Percentiles rank a stretch among this genome's conserved stretches.
Conservation (phyloP, 805 yeast genomes). For the Candida hispaniensis region DNA sequence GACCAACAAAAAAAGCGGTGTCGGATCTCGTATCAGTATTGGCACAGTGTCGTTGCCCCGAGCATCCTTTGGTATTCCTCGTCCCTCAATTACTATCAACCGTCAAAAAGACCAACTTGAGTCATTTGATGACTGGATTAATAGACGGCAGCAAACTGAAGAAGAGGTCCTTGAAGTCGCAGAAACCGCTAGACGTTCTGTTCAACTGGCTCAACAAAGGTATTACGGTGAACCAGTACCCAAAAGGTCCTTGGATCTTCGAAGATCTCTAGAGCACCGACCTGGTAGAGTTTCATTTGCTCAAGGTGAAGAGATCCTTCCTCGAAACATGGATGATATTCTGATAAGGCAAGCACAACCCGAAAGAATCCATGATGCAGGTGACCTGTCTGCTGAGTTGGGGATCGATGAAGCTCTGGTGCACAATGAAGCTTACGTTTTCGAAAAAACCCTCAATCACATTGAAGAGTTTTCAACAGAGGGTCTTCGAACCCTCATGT, state of each 20-base stretch:
- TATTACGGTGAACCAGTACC: constrained; percentile 20
- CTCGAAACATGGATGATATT: constrained; percentile 13
- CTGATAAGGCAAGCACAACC: constrained; percentile 2
- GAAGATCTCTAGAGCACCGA: constrained; percentile 1
- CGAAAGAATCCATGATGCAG: constrained; percentile 8
- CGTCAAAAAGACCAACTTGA: constrained; percentile 22
- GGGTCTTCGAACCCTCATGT: constrained; percentile 82
- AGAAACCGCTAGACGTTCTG: constrained; percentile 23
- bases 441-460: constrained; percentile 80
- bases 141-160: constrained; percentile 22
- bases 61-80: constrained; percentile 22
- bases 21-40: constrained; percentile 2
- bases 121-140: constrained; percentile 23
- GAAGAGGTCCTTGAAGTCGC: constrained; percentile 25
- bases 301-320: constrained; percentile 9
- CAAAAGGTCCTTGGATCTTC: constrained; percentile 13
- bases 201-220: constrained; percentile 22
- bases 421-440: constrained; percentile 59
- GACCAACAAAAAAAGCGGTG: constrained; percentile 22
- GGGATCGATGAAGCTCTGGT: constrained; percentile 44
- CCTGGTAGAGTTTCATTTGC: constrained; percentile 10
- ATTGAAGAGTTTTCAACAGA: constrained; percentile 91
- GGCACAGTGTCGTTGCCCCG: constrained; percentile 15
- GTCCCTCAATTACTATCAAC: constrained; percentile 25
- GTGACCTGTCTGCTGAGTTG: constrained; percentile 9